Base-by-base conservation (phyloP, 768 basidiomycete genomes). In the Mrakia gelida region DNA sequence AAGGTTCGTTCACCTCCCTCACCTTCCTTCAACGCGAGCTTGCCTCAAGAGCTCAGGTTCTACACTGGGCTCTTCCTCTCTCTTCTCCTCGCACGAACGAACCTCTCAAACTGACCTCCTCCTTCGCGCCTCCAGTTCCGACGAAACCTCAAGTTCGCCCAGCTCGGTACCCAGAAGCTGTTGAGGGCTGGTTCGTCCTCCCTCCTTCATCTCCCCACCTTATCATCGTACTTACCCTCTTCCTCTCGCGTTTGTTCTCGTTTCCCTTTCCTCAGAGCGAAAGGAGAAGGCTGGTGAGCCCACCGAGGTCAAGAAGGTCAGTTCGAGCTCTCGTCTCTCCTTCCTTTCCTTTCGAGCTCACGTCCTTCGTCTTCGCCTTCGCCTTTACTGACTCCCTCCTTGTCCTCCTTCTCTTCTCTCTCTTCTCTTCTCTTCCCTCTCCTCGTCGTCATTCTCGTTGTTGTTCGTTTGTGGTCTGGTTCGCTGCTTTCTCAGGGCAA, bases 141-240 rank as follows among this genome's bases (percentile, higher is more conserved):
- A 73, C 72, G 78, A 74, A 79, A 79, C 78, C 61, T 79, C 38
- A 79, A 79, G 78, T 79, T 68, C 78, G 78, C 78, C 43, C 78
- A 79, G 77, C 78, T 79, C 73, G 78, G 78, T 59, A 79, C 78
- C 54, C 78, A 79, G 78, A 79, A 79, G 78, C 52, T 74, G 38
- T 70, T 77, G 70, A 71, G 76, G 38, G 76, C 76, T 70, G 67
- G 67, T 43, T 3, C 34, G 67, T 70, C 67, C 41, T 70, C 38
- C 5, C 23, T 41, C 34, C n/a, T 13, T 32, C 8, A 10, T 5
- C 34, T n/a, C 67, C 18, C 45, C 26, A n/a, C 67, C 65, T 28
- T 18, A 10, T 16, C 15, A 38, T 26, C 38, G 2, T 68, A 5
- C 65, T 45, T 16, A 26, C 67, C 21, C 13, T 70, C 21, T 41